Percentiles rank a stretch among this genome's conserved stretches.
Evolutionary conservation across 192 early-diverging fungal species (phyloP).

Genomic region (Dissophora ornata): DNA sequence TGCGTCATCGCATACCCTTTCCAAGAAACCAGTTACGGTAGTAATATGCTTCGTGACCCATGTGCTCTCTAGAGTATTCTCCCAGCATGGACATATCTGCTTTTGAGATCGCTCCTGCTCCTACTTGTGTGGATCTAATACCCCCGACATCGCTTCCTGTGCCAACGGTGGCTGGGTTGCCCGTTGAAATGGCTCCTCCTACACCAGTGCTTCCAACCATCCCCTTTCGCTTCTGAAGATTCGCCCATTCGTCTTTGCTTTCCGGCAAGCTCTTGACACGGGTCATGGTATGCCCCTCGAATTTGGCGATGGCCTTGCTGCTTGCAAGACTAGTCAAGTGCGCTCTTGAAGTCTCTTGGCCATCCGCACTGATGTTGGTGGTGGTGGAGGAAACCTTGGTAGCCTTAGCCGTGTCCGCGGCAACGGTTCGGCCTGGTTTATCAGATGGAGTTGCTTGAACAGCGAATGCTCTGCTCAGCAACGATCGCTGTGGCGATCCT

Average conservation of each 20-base stretch:
- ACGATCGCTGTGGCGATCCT: slow-evolving; percentile 7
- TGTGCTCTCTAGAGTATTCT: slow-evolving; percentile 49
- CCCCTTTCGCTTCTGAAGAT: slow-evolving; percentile 30
- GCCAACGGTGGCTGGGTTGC: not conserved
- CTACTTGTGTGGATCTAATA: not conserved
- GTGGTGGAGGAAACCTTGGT: no score
- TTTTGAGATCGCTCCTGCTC: not conserved
- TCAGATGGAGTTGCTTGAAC: no score
- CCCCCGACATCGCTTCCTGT: slow-evolving; percentile 1
- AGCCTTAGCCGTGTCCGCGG: no score
- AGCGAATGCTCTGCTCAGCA: slow-evolving; percentile 12
- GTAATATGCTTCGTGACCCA: slow-evolving; percentile 58
- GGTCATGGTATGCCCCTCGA: slow-evolving; percentile 8
- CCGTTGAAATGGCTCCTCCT: slow-evolving; percentile 11
- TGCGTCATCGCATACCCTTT: slow-evolving; percentile 71
- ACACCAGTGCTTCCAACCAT: slow-evolving; percentile 10
- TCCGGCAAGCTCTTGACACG: slow-evolving; percentile 37
- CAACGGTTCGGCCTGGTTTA: no score
- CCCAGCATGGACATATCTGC: slow-evolving; percentile 12
- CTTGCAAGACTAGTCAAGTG: not conserved
- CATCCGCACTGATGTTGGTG: not conserved
- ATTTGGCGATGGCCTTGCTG: not conserved
- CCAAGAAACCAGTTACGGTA: slow-evolving; percentile 79
- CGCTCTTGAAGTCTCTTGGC: not conserved
- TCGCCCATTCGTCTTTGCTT: slow-evolving; percentile 33